phyloP scores from a whole-genome alignment of 2,329 filamentous ascomycete species.

The Paramyrothecium sp. region DNA sequence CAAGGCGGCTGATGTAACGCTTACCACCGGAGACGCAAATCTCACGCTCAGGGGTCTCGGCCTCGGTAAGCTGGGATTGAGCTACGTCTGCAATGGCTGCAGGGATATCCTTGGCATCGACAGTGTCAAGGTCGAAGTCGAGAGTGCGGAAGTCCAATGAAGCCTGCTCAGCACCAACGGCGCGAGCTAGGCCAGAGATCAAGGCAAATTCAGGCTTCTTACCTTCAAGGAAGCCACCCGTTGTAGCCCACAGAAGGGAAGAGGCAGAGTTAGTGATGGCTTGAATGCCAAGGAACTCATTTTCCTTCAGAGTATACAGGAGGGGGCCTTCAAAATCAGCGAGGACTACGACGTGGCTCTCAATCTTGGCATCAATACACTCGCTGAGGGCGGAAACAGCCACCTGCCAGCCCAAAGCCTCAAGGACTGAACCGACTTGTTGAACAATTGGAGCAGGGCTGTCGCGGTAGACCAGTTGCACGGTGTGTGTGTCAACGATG shows the following conservation, averaged over 20 bases:
- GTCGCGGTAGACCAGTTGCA: slow-evolving; percentile 11
- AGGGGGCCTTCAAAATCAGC: slow-evolving; percentile 24
- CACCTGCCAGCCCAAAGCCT: slow-evolving; percentile 10
- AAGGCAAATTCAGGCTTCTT: slow-evolving; percentile 22
- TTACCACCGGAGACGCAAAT: slow-evolving; percentile 15
- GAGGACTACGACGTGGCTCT: slow-evolving; percentile 23
- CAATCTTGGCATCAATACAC: neutral
- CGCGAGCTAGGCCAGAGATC: slow-evolving; percentile 19
- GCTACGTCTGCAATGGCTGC: slow-evolving; percentile 11
- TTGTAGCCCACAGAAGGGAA: slow-evolving; percentile 26
- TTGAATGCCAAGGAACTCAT: slow-evolving; percentile 23
- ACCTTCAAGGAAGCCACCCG: slow-evolving; percentile 17
- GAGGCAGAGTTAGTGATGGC: slow-evolving; percentile 17
- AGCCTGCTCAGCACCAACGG: slow-evolving; percentile 20
- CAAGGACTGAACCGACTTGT: slow-evolving; percentile 10
- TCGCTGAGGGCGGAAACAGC: slow-evolving; percentile 7
- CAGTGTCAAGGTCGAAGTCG: slow-evolving; percentile 16
- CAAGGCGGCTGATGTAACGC: slow-evolving; percentile 22
- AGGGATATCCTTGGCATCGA: slow-evolving; percentile 6
- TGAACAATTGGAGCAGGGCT: slow-evolving; percentile 9
- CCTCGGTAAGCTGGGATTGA: slow-evolving; percentile 8
- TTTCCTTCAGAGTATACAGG: slow-evolving; percentile 18
- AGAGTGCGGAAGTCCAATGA: slow-evolving; percentile 20
- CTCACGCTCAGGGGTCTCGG: slow-evolving; percentile 16
- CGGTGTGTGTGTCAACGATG: neutral